Conservation (phyloP, 768 basidiomycete genomes). For the Tephrocybe rancida region DNA sequence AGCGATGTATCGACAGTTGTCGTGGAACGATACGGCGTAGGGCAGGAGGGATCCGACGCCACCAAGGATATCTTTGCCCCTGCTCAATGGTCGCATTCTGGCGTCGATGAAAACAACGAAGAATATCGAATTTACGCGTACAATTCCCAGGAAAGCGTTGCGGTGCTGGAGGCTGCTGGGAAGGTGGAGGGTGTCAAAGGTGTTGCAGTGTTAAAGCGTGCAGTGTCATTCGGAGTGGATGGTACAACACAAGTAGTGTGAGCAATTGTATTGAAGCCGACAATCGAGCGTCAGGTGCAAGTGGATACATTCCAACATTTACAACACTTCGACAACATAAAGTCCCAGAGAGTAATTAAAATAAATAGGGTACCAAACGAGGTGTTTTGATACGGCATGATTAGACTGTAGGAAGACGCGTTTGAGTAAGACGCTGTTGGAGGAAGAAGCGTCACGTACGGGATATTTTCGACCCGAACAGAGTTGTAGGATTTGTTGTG, state of each 20-base stretch:
- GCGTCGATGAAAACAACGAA: slow-evolving; percentile 4
- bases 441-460: slow-evolving; percentile 6
- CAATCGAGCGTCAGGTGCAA: too few species aligned
- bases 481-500: slow-evolving; percentile 16
- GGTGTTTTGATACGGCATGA: too few species aligned
- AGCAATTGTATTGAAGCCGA: too few species aligned
- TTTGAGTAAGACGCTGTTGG: too few species aligned
- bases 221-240: background rate
- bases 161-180: background rate
- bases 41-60: background rate
- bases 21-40: slow-evolving; percentile 8
- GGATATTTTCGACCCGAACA: slow-evolving; percentile 20
- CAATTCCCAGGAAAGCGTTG: background rate
- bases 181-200: background rate
- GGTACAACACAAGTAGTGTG: background rate
- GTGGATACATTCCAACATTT: too few species aligned
- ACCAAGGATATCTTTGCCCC: background rate
- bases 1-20: slow-evolving; percentile 6
- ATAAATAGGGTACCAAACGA: too few species aligned
- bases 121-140: slow-evolving; percentile 2
- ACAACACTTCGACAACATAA: too few species aligned
- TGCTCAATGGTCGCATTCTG: slow-evolving; percentile 2
- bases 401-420: too few species aligned
- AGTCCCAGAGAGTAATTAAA: too few species aligned
- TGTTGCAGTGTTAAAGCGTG: background rate